Evolutionary conservation across 306 rosid species (phyloP).

Genomic region (Styphnolobium japonicum): DNA sequence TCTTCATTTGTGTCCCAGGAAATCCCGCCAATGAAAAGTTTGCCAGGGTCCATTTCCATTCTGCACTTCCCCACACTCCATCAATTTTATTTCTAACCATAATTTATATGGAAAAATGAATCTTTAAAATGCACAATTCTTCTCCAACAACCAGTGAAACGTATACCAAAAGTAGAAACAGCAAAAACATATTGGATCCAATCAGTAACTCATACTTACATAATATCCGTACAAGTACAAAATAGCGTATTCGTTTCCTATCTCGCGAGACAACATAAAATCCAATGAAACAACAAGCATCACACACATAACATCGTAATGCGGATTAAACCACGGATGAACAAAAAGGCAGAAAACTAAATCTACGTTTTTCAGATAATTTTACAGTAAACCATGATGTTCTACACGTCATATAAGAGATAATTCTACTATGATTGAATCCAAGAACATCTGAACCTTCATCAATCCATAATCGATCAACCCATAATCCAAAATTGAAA

Average conservation of each 20-base stretch:
- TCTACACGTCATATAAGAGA: background rate
- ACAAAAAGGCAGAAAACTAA: constrained; percentile 27
- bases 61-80: constrained; percentile 36
- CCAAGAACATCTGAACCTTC: constrained; percentile 31
- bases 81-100: constrained; percentile 17
- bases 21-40: constrained; percentile 88
- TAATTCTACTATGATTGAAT: constrained; percentile 28
- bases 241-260: constrained; percentile 16
- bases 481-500: constrained; percentile 37
- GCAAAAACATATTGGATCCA: constrained; percentile 26
- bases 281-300: constrained; percentile 28
- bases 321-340: constrained; percentile 29
- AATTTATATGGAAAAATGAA: constrained; percentile 6
- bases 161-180: constrained; percentile 15
- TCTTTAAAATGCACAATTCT: background rate
- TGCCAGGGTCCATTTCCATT: constrained; percentile 77
- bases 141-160: constrained; percentile 21
- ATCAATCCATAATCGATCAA: constrained; percentile 39
- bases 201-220: constrained; percentile 6
- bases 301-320: constrained; percentile 27
- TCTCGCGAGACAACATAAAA: constrained; percentile 22
- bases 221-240: background rate
- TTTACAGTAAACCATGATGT: constrained; percentile 27
- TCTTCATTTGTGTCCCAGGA: constrained; percentile 69
- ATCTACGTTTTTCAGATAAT: constrained; percentile 40